These are phyloP conservation scores for Salix brachista DNA, from an alignment of 345 rosid genomes.

Conservation along the genomic window DNA sequence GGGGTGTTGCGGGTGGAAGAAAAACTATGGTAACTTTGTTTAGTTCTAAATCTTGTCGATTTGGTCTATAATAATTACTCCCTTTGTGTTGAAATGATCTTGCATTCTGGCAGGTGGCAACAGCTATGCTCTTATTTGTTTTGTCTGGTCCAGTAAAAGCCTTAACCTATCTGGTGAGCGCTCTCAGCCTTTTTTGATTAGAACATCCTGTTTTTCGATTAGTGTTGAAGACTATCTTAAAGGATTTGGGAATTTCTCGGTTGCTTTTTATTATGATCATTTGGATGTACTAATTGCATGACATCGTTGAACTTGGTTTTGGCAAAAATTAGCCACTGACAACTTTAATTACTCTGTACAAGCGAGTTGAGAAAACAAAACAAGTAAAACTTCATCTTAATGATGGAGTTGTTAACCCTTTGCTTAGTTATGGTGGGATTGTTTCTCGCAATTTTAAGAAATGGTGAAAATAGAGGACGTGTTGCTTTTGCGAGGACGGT, in stretches of 20 bases:
- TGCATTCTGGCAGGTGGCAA: constrained; percentile 64
- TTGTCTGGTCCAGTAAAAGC: constrained; percentile 92
- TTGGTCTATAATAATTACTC: background rate
- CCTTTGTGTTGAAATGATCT: constrained; percentile 4
- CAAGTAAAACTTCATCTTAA: background rate
- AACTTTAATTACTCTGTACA: background rate
- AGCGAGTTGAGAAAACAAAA: background rate
- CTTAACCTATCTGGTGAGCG: constrained; percentile 73
- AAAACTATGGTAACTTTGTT: constrained; percentile 56
- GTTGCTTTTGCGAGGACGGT: background rate
- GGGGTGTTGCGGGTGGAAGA: constrained; percentile 92
- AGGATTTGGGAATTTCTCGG: background rate
- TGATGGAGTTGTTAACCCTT: background rate
- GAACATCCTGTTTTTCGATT: background rate
- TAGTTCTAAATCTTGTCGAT: background rate
- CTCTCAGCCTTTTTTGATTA: background rate
- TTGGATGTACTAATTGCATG: background rate
- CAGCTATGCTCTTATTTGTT: constrained; percentile 75
- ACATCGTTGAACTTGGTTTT: background rate
- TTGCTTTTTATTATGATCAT: background rate
- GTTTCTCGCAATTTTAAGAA: background rate
- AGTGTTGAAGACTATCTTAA: background rate
- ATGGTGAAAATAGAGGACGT: background rate
- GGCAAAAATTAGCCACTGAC: background rate
- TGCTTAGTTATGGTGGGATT: background rate